Base-by-base conservation (phyloP, 2,329 filamentous ascomycete genomes). In the Calycina marina region DNA sequence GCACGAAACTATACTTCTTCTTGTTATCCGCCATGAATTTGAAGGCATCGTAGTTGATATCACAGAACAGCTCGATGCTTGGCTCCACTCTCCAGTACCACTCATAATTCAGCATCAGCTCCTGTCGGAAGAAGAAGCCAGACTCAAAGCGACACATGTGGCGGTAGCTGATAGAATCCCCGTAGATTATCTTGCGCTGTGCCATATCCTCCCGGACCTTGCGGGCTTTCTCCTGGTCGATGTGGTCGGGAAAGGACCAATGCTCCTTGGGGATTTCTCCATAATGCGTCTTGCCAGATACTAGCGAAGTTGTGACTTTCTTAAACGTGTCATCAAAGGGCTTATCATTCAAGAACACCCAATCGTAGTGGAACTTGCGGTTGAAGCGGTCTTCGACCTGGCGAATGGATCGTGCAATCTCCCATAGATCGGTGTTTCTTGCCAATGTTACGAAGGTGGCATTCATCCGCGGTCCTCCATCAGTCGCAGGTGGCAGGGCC, bases 81-180 rank as follows among this genome's bases (percentile, higher is more conserved):
- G 90, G 90, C 67, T 98, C 90, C 10, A 98, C 90, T 46, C 92
- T 83, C 90, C 90, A 98, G 70, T 98, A 98, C 72, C 84, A 98
- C 54, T 98, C 90, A 59, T 93, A 98, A 56, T 96, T 85, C 56
- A 82, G 61, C 82, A 98, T 86, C 45, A 94, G 62, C 17, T 74
- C 71, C 56, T 98, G 90, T 40, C 80, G 84, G 73, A 96, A 98
- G 69, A 98, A 98, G 69, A 98, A 98, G 24, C 90, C 90, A 5
- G 88, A 96, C 60, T 98, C 90, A 55, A 93, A 98, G 43, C 90
- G 83, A 61, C 90, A 98, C 90, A 98, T 98, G 66, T 98, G 92
- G 42, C 90, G 77, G 65, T 98, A 98, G 62, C 83, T 93, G 60
- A 93, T 62, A 8, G 85, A 93, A 58, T 96, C 90, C 39, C 90